Percentiles rank a stretch among this genome's conserved stretches.
phyloP scores from a whole-genome alignment of 208 protist species.

The Wallacemonas collosoma region DNA sequence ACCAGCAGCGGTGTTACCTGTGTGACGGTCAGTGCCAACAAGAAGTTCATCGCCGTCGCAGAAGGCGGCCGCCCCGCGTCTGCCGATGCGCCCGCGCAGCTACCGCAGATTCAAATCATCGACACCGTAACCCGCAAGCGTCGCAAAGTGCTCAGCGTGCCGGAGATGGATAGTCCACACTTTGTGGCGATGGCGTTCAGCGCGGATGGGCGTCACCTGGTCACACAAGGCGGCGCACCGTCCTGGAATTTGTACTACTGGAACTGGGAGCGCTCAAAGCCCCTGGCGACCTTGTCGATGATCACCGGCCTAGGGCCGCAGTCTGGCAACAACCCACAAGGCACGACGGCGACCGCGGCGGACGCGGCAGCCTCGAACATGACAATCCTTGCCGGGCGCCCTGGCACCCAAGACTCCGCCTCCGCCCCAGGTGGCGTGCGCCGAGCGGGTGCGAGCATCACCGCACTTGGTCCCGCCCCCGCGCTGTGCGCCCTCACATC shows the following conservation, averaged over 20 bases:
- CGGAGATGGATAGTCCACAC: conserved; percentile 74
- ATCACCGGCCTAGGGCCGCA: background rate
- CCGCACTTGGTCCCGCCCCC: background rate
- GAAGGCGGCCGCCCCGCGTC: conserved; percentile 57
- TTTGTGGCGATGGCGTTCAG: conserved; percentile 86
- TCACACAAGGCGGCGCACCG: conserved; percentile 84
- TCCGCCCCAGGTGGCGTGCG: background rate
- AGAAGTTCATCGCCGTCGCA: conserved; percentile 95
- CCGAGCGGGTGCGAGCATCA: background rate
- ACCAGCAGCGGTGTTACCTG: conserved; percentile 87
- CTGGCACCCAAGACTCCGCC: too few species aligned
- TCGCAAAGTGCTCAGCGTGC: conserved; percentile 80
- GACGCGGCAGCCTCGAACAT: background rate
- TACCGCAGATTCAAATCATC: conserved; percentile 83
- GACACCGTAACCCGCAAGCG: conserved; percentile 87
- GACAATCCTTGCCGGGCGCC: background rate
- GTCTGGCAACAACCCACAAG: background rate
- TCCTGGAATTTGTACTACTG: conserved; percentile 88
- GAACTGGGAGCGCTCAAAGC: conserved; percentile 92
- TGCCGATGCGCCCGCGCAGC: conserved; percentile 1
- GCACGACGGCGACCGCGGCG: background rate
- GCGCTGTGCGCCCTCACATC: conserved; percentile 1
- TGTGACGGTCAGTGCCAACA: conserved; percentile 90
- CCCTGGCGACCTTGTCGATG: conserved; percentile 65
- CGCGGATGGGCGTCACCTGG: conserved; percentile 84